Conservation (phyloP, 495 filamentous ascomycete species). For the Hypoxylon cercidicola region DNA sequence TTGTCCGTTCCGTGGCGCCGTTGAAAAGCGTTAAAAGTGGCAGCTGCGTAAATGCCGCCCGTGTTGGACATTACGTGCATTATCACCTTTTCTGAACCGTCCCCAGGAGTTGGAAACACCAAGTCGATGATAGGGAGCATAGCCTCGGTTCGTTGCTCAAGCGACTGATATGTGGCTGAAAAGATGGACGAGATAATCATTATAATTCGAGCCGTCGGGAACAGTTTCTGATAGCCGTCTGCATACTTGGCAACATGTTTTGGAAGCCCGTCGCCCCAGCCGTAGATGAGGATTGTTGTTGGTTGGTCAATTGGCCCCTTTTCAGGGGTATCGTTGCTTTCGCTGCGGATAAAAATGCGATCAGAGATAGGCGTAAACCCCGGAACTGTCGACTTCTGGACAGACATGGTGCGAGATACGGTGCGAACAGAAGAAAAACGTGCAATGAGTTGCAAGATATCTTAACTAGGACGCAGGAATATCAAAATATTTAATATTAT, state of each 20-base stretch:
- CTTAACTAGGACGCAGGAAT: neutral
- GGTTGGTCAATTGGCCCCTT: constrained; percentile 42
- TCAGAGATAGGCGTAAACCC: constrained; percentile 52
- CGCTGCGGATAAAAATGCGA: constrained; percentile 52
- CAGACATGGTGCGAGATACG: constrained; percentile 19
- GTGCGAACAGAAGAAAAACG: neutral
- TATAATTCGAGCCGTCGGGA: constrained; percentile 56
- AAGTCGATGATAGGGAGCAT: constrained; percentile 64
- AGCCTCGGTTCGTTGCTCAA: constrained; percentile 52
- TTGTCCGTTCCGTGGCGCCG: constrained; percentile 47
- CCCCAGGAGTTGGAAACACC: constrained; percentile 51
- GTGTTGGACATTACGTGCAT: constrained; percentile 47
- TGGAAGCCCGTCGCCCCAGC: constrained; percentile 65
- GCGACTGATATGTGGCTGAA: constrained; percentile 53
- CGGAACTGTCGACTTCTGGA: constrained; percentile 33
- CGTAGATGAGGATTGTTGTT: constrained; percentile 57
- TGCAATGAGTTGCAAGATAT: neutral
- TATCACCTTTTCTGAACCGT: constrained; percentile 46
- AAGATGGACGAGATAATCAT: constrained; percentile 62
- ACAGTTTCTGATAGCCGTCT: constrained; percentile 62
- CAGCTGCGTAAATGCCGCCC: constrained; percentile 38
- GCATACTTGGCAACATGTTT: constrained; percentile 66
- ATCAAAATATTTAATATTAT: too few relatives aligned
- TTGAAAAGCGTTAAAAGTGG: constrained; percentile 59
- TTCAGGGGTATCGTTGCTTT: constrained; percentile 26